phyloP scores from a whole-genome alignment of 1,284 basidiomycete species.

The Ganoderma leucocontextum region DNA sequence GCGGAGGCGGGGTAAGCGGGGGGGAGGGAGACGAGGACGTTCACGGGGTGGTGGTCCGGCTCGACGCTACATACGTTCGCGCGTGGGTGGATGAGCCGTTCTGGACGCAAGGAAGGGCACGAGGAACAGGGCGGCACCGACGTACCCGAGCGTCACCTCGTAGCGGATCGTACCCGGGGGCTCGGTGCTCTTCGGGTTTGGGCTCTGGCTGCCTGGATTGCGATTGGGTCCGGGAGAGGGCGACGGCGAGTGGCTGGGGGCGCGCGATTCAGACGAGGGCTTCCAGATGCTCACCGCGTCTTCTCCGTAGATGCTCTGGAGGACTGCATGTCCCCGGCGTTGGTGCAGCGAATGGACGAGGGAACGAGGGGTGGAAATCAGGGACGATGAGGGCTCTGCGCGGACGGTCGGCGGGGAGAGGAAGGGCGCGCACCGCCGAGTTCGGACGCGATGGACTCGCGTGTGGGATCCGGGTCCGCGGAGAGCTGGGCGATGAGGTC shows the following conservation, averaged over 20 bases:
- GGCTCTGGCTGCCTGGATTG: conserved; percentile 9
- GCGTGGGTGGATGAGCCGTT: background rate
- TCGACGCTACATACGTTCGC: conserved; percentile 21
- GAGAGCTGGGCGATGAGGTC: conserved; percentile 57
- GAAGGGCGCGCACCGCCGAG: conserved; percentile 62
- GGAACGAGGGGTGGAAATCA: conserved; percentile 17
- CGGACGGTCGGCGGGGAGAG: conserved; percentile 30
- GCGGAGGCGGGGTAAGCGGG: conserved; percentile 73
- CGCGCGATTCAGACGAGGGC: conserved; percentile 35
- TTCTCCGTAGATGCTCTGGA: conserved; percentile 87
- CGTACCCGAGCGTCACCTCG: conserved; percentile 62
- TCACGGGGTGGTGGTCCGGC: conserved; percentile 38
- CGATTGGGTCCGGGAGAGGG: conserved; percentile 30
- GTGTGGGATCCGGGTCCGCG: conserved; percentile 57
- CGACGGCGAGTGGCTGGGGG: conserved; percentile 21
- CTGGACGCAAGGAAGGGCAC: background rate
- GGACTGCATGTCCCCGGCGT: conserved; percentile 62
- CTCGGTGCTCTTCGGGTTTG: conserved; percentile 22
- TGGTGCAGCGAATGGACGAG: no score
- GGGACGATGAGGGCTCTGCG: conserved; percentile 33
- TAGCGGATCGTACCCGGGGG: conserved; percentile 63
- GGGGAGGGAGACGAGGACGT: conserved; percentile 81
- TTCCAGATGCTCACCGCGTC: conserved; percentile 66
- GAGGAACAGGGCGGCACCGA: background rate
- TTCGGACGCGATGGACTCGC: conserved; percentile 69